Evolutionary conservation across 2,329 filamentous ascomycete species (phyloP), one percentile per base, ranked within the genome.

Genomic region (Uncinocarpus reesii): DNA sequence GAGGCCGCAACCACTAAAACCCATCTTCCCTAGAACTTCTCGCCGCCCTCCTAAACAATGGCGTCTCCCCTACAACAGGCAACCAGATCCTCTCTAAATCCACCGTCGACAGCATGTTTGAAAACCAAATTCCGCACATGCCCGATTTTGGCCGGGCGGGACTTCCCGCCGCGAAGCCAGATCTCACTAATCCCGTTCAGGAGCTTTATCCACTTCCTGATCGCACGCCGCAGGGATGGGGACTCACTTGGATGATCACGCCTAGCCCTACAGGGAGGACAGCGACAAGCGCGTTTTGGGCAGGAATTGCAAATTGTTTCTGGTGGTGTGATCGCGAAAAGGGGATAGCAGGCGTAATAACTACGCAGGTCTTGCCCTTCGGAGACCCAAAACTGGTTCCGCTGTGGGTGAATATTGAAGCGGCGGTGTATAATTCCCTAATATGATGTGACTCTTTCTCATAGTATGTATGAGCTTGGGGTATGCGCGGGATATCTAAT

Each of bases 321-420:
- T 83, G 78, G 77, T 83, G 78, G 78, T 67, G 67, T 28, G 79
- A 83, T 60, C 65, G 77, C 5, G 76, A 80, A 58, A 74, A 71
- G 48, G 78, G 76, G 0, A 64, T 81, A 36, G 78, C 71, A 0
- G 75, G 74, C 0, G 70, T 78, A 7, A 61, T 77, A 1, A 68
- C 66, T 31, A 64, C 65, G 2, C 76, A 78, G 58, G 68, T 77
- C 23, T 42, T 78, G 43, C 75, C 75, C 0, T 76, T 76, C 57
- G 68, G 52, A 1, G 62, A 76, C 53, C 49, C 58, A 0, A 60
- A 67, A 2, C 69, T 76, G 1, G 6, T 70, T 28, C 60, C 58
- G 0, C 43, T 75, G 3, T 75, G 70, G 70, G 49, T 46, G 0
- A 49, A 59, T 11, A 52, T 72, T 5, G 46, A 47, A 16, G 35